A percentile compares a stretch with the other conserved stretches of the same genome.
phyloP scores from a whole-genome alignment of 495 filamentous ascomycete species.

The Parmelia sp. region DNA sequence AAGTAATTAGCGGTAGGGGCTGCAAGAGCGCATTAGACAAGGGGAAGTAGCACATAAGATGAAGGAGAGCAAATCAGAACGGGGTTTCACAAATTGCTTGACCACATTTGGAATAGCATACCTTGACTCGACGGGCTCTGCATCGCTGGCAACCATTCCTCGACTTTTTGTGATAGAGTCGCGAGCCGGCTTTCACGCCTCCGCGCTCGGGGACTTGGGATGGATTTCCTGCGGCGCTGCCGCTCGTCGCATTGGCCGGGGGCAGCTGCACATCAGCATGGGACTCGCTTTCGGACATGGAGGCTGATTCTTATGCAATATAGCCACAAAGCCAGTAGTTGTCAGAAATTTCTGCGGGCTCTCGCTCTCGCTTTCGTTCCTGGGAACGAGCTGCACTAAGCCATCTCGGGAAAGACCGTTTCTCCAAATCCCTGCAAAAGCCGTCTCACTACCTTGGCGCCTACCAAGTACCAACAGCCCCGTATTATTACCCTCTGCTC shows the following conservation, averaged over 20 bases:
- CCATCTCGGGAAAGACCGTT: too few relatives aligned
- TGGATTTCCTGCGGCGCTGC: neutral
- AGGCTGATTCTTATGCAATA: neutral
- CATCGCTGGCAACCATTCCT: conserved; percentile 35
- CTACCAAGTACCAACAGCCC: too few relatives aligned
- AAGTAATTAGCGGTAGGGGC: too few relatives aligned
- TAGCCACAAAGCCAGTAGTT: too few relatives aligned
- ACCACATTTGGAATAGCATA: conserved; percentile 19
- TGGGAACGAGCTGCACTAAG: neutral
- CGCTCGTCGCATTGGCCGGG: neutral
- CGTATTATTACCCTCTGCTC: too few relatives aligned
- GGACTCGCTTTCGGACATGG: neutral
- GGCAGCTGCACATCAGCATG: neutral
- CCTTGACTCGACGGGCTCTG: conserved; percentile 35
- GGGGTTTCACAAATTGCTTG: neutral
- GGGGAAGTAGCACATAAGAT: too few relatives aligned
- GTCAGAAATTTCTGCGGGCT: too few relatives aligned
- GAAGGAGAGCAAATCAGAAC: too few relatives aligned
- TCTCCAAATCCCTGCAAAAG: neutral
- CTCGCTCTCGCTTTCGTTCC: neutral
- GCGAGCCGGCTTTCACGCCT: neutral
- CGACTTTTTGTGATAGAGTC: conserved; percentile 25
- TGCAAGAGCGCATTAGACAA: too few relatives aligned
- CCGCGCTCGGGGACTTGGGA: neutral
- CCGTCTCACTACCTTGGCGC: neutral